Conservation (phyloP, 441 rosid genomes). For the Adansonia gregorii region DNA sequence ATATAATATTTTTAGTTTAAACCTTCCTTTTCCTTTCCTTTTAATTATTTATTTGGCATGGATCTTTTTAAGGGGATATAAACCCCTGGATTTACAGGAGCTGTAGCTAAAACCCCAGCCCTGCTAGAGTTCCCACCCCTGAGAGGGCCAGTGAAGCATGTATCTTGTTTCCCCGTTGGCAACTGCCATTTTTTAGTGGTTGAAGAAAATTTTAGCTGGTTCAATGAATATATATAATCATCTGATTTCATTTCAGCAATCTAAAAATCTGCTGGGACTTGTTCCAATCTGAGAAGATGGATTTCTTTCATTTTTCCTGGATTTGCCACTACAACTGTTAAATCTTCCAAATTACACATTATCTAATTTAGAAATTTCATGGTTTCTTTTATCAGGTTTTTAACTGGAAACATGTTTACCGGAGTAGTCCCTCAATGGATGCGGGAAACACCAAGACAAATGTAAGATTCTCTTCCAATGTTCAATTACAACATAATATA, state of each 20-base stretch:
- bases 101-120: background rate
- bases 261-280: background rate
- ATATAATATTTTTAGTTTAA: background rate
- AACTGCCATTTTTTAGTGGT: too few relatives aligned
- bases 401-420: slow-evolving; percentile 56
- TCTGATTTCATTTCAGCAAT: background rate
- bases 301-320: background rate
- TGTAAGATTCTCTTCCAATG: slow-evolving; percentile 44
- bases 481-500: background rate
- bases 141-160: background rate
- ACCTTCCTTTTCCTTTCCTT: background rate
- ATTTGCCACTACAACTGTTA: too few relatives aligned
- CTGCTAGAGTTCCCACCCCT: too few relatives aligned
- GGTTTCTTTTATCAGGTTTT: slow-evolving; percentile 38
- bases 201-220: background rate
- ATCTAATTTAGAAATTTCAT: background rate
- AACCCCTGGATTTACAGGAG: background rate
- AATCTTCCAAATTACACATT: background rate
- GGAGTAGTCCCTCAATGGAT: slow-evolving; percentile 54
- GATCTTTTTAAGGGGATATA: background rate
- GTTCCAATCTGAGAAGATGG: background rate
- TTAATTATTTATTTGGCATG: background rate
- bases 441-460: slow-evolving; percentile 10
- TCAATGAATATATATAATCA: too few relatives aligned
- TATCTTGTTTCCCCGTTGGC: too few relatives aligned